Conservation (phyloP, 2,329 filamentous ascomycete genomes). For the Lachnellula hyalina region DNA sequence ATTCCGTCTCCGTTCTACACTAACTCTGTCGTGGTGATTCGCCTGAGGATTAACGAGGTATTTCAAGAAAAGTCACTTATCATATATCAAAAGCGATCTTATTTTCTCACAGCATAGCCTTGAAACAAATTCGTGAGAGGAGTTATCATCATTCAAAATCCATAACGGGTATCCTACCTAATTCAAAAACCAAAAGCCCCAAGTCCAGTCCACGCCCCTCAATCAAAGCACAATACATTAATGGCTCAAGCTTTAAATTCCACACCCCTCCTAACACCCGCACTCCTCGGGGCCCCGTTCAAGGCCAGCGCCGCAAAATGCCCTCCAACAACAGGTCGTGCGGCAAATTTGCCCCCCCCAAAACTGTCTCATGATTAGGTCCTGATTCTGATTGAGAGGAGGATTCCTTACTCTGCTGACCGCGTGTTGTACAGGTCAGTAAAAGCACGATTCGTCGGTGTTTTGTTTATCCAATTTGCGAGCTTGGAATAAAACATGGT, state of each 20-base stretch:
- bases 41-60: too few species aligned
- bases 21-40: too few species aligned
- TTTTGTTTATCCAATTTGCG: conserved; percentile 71
- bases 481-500: conserved; percentile 63
- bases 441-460: conserved; percentile 63
- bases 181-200: too few species aligned
- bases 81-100: too few species aligned
- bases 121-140: too few species aligned
- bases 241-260: neutral
- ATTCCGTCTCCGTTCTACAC: too few species aligned
- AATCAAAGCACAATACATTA: neutral
- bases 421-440: conserved; percentile 75
- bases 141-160: too few species aligned
- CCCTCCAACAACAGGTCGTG: conserved; percentile 73
- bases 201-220: neutral
- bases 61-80: too few species aligned
- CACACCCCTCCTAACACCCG: neutral
- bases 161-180: too few species aligned
- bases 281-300: conserved; percentile 8
- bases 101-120: too few species aligned
- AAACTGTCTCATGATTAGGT: conserved; percentile 8
- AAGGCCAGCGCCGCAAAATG: conserved; percentile 71
- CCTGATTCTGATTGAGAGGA: neutral
- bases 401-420: conserved; percentile 55
- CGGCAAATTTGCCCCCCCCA: conserved; percentile 51